These are phyloP conservation scores for Nicotiana attenuata DNA, from an alignment of 257 asterid genomes.

Conservation along the genomic window DNA sequence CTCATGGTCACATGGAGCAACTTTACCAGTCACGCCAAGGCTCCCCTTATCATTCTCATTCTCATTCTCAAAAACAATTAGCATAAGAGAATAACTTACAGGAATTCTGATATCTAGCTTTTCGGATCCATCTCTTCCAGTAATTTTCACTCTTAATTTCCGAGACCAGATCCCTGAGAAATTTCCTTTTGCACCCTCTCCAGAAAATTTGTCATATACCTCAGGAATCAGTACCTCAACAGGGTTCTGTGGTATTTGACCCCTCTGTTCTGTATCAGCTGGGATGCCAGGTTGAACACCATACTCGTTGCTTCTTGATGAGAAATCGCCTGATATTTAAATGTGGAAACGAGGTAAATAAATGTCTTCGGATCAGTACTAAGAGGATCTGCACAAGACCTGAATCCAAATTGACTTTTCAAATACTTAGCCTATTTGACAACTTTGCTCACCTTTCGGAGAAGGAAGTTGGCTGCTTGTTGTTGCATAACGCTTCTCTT, in stretches of 20 bases:
- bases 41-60: too few species aligned
- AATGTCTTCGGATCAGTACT: constrained; percentile 9
- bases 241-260: constrained; percentile 35
- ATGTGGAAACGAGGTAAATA: constrained; percentile 17
- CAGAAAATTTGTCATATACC: constrained; percentile 34
- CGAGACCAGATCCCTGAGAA: constrained; percentile 69
- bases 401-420: constrained; percentile 2
- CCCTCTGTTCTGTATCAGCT: constrained; percentile 32
- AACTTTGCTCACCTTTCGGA: constrained; percentile 42
- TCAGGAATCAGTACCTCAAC: constrained; percentile 81
- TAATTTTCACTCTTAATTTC: constrained; percentile 72
- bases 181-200: constrained; percentile 40
- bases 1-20: too few species aligned
- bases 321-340: constrained; percentile 37
- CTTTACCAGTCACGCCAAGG: too few species aligned
- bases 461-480: constrained; percentile 30
- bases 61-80: background rate
- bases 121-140: constrained; percentile 86
- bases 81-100: constrained; percentile 41
- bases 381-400: background rate
- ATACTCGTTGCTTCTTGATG: constrained; percentile 30
- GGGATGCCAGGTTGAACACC: constrained; percentile 20
- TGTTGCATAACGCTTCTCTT: constrained; percentile 56
- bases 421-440: background rate
- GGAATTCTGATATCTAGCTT: constrained; percentile 85